phyloP scores from a whole-genome alignment of 1,284 basidiomycete genomes.

The Vanrija pseudolonga region DNA sequence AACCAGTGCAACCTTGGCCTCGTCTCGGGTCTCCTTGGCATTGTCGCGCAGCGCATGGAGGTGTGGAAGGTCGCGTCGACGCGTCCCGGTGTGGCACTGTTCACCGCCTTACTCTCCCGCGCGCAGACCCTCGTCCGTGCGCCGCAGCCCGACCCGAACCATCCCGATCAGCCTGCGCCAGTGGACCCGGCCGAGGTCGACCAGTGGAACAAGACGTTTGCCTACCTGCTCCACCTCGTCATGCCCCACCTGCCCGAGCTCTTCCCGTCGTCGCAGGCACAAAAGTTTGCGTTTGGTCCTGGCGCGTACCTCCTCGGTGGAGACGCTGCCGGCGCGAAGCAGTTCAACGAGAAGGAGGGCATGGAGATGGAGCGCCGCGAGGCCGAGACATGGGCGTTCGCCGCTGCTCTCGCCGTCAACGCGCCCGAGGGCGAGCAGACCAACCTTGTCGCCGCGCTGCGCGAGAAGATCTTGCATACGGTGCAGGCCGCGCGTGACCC shows the following conservation, averaged over 20 bases:
- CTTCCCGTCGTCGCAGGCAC: conserved; percentile 84
- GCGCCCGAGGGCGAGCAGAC: conserved; percentile 77
- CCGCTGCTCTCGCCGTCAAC: conserved; percentile 76
- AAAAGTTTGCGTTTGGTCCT: conserved; percentile 55
- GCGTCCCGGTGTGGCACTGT: conserved; percentile 84
- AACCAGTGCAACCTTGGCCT: conserved; percentile 74
- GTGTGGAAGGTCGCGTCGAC: conserved; percentile 63
- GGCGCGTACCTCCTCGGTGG: conserved; percentile 47
- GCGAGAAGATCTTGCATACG: conserved; percentile 65
- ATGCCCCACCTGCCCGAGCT: conserved; percentile 69
- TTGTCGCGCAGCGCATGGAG: conserved; percentile 79
- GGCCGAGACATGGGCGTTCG: conserved; percentile 49
- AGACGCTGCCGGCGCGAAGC: conserved; percentile 30
- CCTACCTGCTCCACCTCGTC: conserved; percentile 75
- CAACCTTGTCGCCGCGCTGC: conserved; percentile 74
- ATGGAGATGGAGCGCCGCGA: conserved; percentile 48
- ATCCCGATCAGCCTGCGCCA: conserved; percentile 30
- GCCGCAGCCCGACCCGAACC: conserved; percentile 51
- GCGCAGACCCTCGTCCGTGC: conserved; percentile 84
- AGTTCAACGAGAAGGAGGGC: conserved; percentile 70
- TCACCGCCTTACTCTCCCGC: conserved; percentile 87
- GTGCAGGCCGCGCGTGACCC: conserved; percentile 44
- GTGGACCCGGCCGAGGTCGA: conserved; percentile 70
- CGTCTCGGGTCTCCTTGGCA: conserved; percentile 78
- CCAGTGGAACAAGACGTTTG: conserved; percentile 83